Conservation (phyloP, 768 basidiomycete species). For the Boletus rubroflammeus region DNA sequence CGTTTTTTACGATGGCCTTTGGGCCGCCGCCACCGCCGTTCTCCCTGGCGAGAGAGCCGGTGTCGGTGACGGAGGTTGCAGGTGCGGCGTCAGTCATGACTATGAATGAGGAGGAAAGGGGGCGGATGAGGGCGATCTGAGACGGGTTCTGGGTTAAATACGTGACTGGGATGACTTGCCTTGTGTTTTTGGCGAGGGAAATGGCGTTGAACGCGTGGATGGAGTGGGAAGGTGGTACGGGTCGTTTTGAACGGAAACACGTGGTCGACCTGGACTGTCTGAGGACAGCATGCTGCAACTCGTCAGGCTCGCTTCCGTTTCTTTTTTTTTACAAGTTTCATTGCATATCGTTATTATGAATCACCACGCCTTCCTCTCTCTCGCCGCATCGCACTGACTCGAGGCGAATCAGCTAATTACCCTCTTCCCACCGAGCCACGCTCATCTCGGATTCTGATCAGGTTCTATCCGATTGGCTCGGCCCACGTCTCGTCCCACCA, state of each 20-base stretch:
- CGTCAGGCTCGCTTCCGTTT: background rate
- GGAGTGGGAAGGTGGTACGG: constrained; percentile 12
- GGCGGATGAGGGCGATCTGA: background rate
- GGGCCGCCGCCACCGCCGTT: constrained; percentile 40
- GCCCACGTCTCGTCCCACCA: background rate
- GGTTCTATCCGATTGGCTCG: background rate
- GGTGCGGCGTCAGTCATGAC: constrained; percentile 58
- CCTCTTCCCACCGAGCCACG: background rate
- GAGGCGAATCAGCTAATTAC: background rate
- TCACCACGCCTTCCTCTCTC: background rate
- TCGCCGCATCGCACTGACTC: constrained; percentile 1
- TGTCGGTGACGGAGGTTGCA: constrained; percentile 54
- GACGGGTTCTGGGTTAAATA: constrained; percentile 26
- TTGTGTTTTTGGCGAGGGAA: constrained; percentile 26
- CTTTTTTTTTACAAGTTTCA: background rate
- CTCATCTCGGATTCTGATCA: background rate
- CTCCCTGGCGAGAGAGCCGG: constrained; percentile 41
- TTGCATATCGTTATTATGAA: constrained; percentile 2
- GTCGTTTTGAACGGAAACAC: constrained; percentile 17
- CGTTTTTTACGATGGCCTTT: constrained; percentile 93
- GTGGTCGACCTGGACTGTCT: constrained; percentile 6
- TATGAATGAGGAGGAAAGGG: background rate
- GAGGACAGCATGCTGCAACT: constrained; percentile 3
- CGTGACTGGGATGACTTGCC: constrained; percentile 15
- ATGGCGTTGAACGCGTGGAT: constrained; percentile 13